Evolutionary conservation across 805 yeast genomes (phyloP), one percentile per base, ranked within the genome.

Genomic region (Ogataea minuta): DNA sequence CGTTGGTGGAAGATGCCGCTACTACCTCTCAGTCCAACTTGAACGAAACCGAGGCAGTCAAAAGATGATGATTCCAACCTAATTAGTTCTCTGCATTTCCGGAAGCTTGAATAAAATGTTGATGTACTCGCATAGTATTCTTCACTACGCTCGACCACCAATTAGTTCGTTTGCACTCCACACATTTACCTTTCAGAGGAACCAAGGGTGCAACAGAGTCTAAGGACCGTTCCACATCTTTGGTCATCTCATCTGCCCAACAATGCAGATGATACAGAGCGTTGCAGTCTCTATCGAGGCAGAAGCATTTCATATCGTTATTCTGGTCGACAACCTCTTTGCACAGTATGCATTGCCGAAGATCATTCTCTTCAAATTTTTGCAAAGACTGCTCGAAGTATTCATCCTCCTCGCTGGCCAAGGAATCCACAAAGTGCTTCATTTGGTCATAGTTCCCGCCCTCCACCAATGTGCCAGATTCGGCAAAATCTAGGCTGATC

Each of bases 221-320:
- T 4, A 28, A 26, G 3, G 12, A 17, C 11, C 37, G 34, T 24
- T 28, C 30, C 31, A 36, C 32, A n/a, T 44, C 45, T 6, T 42
- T 20, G 6, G 43, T 15, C 21, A 52, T 44, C 4, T 28, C 20
- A 7, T 47, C 39, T 4, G 63, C 59, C 49, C 65, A 49, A 45
- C 76, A 71, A 1, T 50, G 25, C 25, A 70, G 43, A 51, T 71
- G 75, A 31, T 52, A 60, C 4, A 55, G 35, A 1, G 50, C 46
- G 5, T 36, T 39, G 46, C 72, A 70, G 6, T 40, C 39, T 5
- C 28, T 16, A 28, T 52, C 46, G 29, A 41, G 39, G 29, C 71
- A 66, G 4, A 55, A 35, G 2, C 59, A 49, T 26, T 54, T 31
- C 20, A 31, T 13, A 20, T 33, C 42, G 12, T 36, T 54, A 45